Conservation (phyloP, 208 protist genomes). For the Tetramitus jugosus region DNA sequence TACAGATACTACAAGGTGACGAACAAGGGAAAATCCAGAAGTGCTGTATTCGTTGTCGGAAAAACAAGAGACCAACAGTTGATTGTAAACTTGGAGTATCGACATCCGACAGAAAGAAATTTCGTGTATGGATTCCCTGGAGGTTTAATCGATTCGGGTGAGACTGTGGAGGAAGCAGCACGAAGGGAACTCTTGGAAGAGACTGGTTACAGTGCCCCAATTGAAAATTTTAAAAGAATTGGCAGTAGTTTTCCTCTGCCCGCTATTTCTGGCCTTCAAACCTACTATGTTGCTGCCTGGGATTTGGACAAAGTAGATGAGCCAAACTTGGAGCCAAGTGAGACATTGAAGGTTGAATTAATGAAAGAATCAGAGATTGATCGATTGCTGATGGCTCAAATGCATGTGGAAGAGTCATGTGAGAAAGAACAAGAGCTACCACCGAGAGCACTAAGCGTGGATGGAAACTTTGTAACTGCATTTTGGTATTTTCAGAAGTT, state of each 20-base stretch:
- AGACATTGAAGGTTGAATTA: background rate
- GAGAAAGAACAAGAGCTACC: too few species aligned
- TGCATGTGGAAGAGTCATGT: too few species aligned
- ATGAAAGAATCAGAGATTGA: too few species aligned
- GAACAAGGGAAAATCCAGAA: background rate
- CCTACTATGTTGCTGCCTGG: background rate
- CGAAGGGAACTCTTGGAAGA: background rate
- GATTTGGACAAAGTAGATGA: background rate
- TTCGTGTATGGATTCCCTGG: background rate
- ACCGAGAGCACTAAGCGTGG: too few species aligned
- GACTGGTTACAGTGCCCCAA: background rate
- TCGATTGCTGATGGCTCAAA: too few species aligned
- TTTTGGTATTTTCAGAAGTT: too few species aligned
- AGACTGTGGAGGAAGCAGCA: background rate
- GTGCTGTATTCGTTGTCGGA: background rate
- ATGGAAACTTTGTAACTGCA: too few species aligned
- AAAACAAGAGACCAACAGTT: background rate
- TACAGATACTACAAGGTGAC: background rate
- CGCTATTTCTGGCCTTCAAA: background rate
- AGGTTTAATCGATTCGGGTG: background rate
- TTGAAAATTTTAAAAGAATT: background rate
- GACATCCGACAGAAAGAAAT: background rate
- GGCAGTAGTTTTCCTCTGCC: background rate
- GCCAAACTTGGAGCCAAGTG: background rate
- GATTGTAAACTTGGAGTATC: background rate